These are phyloP conservation scores for Penicillium lagena DNA, from an alignment of 495 filamentous ascomycete genomes.

Conservation along the genomic window DNA sequence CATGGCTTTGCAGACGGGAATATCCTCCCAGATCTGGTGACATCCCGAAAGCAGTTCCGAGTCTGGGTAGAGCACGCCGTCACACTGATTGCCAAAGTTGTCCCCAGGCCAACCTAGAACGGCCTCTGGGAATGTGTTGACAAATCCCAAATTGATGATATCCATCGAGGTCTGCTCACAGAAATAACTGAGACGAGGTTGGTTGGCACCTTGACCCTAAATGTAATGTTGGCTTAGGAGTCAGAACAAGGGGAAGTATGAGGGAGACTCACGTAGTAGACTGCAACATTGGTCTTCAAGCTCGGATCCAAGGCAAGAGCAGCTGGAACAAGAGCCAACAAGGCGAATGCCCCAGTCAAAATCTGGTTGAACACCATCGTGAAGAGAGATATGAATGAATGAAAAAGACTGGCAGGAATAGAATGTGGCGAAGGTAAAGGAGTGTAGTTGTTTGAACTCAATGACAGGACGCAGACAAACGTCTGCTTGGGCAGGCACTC, in stretches of 20 bases:
- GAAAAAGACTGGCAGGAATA: conserved; percentile 4
- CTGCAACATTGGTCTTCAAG: conserved; percentile 51
- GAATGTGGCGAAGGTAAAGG: too few species aligned
- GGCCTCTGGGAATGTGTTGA: conserved; percentile 54
- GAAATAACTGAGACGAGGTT: conserved; percentile 45
- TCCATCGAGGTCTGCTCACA: conserved; percentile 55
- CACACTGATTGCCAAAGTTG: conserved; percentile 65
- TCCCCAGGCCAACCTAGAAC: conserved; percentile 50
- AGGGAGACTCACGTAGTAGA: conserved; percentile 52
- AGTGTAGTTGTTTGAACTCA: conserved; percentile 8
- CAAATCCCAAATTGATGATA: conserved; percentile 62
- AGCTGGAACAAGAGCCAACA: conserved; percentile 21
- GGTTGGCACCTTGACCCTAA: conserved; percentile 45
- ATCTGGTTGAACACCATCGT: conserved; percentile 25
- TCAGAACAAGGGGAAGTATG: background rate
- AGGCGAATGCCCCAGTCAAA: conserved; percentile 19
- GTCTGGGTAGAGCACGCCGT: conserved; percentile 36
- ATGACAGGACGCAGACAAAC: conserved; percentile 47
- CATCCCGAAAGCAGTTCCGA: conserved; percentile 38
- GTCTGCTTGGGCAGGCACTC: conserved; percentile 28
- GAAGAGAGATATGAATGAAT: conserved; percentile 15
- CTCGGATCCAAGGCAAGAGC: conserved; percentile 42
- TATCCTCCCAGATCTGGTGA: conserved; percentile 52
- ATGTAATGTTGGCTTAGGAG: background rate
- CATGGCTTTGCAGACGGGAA: conserved; percentile 53